These are phyloP conservation scores for Gamarada debralockiae DNA, from an alignment of 495 filamentous ascomycete genomes.

Conservation along the genomic window DNA sequence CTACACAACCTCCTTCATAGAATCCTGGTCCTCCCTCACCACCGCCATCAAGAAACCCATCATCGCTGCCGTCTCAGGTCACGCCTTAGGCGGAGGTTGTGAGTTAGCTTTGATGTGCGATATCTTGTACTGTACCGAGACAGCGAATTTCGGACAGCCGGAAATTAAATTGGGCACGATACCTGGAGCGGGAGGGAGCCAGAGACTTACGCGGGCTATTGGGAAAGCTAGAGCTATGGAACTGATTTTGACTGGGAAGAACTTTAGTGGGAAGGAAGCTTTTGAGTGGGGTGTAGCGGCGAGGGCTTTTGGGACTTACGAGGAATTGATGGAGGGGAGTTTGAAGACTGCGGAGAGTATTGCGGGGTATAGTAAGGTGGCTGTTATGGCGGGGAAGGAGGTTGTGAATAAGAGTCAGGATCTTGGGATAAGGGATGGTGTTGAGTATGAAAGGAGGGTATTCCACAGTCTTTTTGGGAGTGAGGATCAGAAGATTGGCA, in stretches of 20 bases:
- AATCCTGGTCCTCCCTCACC: constrained; percentile 82
- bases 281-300: constrained; percentile 89
- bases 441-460: constrained; percentile 89
- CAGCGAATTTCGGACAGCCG: constrained; percentile 88
- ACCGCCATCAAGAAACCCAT: constrained; percentile 84
- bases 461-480: constrained; percentile 93
- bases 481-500: constrained; percentile 95
- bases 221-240: constrained; percentile 95
- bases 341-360: constrained; percentile 84
- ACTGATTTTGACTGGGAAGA: constrained; percentile 81
- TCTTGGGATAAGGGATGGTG: constrained; percentile 74
- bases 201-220: constrained; percentile 81
- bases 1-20: constrained; percentile 86
- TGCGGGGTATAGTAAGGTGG: constrained; percentile 72
- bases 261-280: constrained; percentile 76
- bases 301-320: constrained; percentile 72
- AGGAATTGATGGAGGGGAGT: constrained; percentile 74
- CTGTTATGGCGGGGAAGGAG: constrained; percentile 91
- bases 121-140: constrained; percentile 81
- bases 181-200: constrained; percentile 87
- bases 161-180: constrained; percentile 94
- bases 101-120: constrained; percentile 98
- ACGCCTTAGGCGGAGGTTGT: constrained; percentile 92
- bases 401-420: constrained; percentile 98
- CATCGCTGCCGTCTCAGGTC: constrained; percentile 89